Base-by-base conservation (phyloP, 768 basidiomycete species). In the Kwoniella sp. region DNA sequence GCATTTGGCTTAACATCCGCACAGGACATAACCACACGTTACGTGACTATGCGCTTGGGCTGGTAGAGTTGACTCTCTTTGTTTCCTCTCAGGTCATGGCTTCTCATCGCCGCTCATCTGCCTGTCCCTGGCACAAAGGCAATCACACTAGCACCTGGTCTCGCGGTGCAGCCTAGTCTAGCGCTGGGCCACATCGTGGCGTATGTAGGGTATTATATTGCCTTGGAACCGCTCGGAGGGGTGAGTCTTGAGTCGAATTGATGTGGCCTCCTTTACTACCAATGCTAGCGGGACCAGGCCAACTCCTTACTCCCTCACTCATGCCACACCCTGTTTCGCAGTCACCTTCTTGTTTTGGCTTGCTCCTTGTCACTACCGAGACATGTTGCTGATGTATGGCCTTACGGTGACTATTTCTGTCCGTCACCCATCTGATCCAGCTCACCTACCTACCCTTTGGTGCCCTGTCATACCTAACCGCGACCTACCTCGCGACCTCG, bases 191-290 rank as follows among this genome's bases (percentile, higher is more conserved):
- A 85, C 72, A 85, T 87, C 2, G 82, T 81, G 0, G 65, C 85
- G 1, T 93, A 90, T 75, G 79, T 89, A 22, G 71, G 81, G 2
- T 98, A 96, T 81, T 98, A 96, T 78, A 82, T 87, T 67, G 65
- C 85, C 17, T 87, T 98, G 31, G 93, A 96, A 65, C 92, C 93
- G 0, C 71, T 86, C 17, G 93, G 90, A 61, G 92, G 91, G 17
- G 94, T 96, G 78, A 58, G 79, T 11, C 38, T 4, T 56, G n/a
- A n/a, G n/a, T n/a, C n/a, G n/a, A n/a, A n/a, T n/a, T n/a, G n/a
- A n/a, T n/a, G n/a, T n/a, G n/a, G n/a, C n/a, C n/a, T n/a, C n/a
- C n/a, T n/a, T n/a, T n/a, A n/a, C n/a, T n/a, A n/a, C n/a, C n/a
- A n/a, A n/a, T n/a, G n/a, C n/a, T n/a, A n/a, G n/a, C n/a, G n/a